Evolutionary conservation across 2,329 filamentous ascomycete genomes (phyloP), one percentile per base, ranked within the genome.

Genomic region (Pyrenochaeta sp.): DNA sequence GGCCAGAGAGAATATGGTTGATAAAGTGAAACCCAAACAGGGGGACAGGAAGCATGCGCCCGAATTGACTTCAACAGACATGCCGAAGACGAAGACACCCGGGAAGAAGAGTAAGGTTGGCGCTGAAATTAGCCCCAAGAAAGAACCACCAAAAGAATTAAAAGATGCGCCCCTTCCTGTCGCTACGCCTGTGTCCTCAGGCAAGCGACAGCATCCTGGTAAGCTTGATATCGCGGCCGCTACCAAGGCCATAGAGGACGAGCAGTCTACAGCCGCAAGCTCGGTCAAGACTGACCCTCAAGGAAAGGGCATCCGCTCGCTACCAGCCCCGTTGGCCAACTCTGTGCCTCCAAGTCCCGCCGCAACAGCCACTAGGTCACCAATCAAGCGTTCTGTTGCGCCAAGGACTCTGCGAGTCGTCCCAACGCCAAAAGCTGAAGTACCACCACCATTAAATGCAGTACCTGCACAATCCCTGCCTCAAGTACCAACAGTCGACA

Each of bases 381-480:
- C 79, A 4, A 67, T 77, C 20, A 75, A 77, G 55, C 77, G 77
- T 44, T 58, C 71, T 43, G 61, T 61, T 15, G 76, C 79, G 4
- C 83, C 88, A 0, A 88, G 89, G 68, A 90, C 88, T 1, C 73
- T 92, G 31, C 83, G 89, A n/a, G 81, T 92, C 7, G 80, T 90
- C n/a, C 80, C 87, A 17, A 87, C 86, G 0, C 84, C 87, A 1
- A 91, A 86, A 69, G 75, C 81, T 0, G 89, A 91, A 64, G 73
- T 75, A 1, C 81, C 85, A 1, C 77, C 75, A 14, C 70, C 77
- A 27, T 62, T 79, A 41, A 71, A 75, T 18, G 66, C 69, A 6
- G 59, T 67, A 12, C 63, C 77, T 20, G 56, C 65, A 11, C 52
- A 72, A 7, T 58, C 66, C 31, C 47, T 75, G 14, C 66, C 71